A percentile compares a stretch with the other conserved stretches of the same genome.
Evolutionary conservation across 305 asterid genomes (phyloP).

Genomic region (Fraxinus greggii): DNA sequence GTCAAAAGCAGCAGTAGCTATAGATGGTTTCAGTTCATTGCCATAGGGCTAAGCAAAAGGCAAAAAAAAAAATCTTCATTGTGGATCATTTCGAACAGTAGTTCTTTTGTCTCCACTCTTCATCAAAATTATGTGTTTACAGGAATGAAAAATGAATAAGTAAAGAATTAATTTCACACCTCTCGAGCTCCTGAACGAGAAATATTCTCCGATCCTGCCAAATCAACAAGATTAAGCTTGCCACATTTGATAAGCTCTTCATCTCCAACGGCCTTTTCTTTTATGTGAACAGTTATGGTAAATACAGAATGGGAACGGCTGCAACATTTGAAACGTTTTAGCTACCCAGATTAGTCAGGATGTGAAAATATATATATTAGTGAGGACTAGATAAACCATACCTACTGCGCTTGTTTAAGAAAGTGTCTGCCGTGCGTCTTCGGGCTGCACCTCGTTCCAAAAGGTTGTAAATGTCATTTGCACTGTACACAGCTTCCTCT

Average conservation of each 20-base stretch:
- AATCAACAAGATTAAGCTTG: constrained; percentile 86
- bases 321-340: constrained; percentile 26
- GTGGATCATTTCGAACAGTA: neutral
- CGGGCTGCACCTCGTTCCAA: constrained; percentile 81
- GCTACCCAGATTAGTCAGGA: neutral
- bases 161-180: constrained; percentile 37
- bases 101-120: neutral
- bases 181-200: constrained; percentile 82
- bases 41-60: neutral
- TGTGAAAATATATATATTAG: neutral
- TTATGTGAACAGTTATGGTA: constrained; percentile 66
- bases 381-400: constrained; percentile 21
- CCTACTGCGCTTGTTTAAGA: constrained; percentile 81
- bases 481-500: constrained; percentile 82
- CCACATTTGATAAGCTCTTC: constrained; percentile 87
- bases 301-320: constrained; percentile 89
- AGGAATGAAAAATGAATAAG: neutral
- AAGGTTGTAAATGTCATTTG: constrained; percentile 71
- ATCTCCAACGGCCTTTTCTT: constrained; percentile 71
- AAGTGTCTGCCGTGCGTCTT: constrained; percentile 80
- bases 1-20: neutral
- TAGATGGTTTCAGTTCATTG: neutral
- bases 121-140: constrained; percentile 1
- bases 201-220: constrained; percentile 89
- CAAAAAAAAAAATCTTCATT: neutral